Evolutionary conservation across 345 rosid species (phyloP).

Genomic region (Eucalyptus lansdowneana): DNA sequence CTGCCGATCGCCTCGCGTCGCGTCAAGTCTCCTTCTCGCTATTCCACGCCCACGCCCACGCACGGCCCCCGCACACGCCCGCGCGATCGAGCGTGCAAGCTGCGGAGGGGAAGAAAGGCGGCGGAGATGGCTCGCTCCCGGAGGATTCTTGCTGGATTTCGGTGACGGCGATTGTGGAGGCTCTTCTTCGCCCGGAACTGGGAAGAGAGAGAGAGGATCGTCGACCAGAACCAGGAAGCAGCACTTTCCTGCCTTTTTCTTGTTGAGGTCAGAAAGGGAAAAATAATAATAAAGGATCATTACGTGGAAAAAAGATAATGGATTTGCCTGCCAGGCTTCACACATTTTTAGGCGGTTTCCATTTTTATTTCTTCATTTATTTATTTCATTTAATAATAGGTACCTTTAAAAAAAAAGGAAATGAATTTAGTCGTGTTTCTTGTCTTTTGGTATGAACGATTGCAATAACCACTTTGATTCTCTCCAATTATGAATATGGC

Average conservation of each 20-base stretch:
- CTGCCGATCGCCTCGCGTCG: neutral
- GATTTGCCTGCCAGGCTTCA: neutral
- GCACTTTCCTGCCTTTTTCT: neutral
- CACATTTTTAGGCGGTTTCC: neutral
- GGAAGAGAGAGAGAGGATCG: neutral
- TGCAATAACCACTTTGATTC: neutral
- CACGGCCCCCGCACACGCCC: neutral
- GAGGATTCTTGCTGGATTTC: neutral
- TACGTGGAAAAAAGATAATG: neutral
- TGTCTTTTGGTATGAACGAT: neutral
- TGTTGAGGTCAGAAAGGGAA: neutral
- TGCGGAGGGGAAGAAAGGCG: neutral
- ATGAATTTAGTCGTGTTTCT: fast-evolving
- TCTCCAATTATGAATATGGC: neutral
- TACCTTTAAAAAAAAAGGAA: neutral
- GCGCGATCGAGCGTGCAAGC: neutral
- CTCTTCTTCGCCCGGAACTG: neutral
- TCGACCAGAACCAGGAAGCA: neutral
- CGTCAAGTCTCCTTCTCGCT: neutral
- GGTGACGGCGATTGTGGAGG: neutral
- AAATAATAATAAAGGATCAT: neutral
- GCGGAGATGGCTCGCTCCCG: neutral
- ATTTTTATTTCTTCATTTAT: neutral
- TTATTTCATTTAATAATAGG: neutral
- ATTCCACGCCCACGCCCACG: neutral